Evolutionary conservation across 1,139 yeast species (phyloP).

Genomic region (Scheffersomyces illinoinensis): DNA sequence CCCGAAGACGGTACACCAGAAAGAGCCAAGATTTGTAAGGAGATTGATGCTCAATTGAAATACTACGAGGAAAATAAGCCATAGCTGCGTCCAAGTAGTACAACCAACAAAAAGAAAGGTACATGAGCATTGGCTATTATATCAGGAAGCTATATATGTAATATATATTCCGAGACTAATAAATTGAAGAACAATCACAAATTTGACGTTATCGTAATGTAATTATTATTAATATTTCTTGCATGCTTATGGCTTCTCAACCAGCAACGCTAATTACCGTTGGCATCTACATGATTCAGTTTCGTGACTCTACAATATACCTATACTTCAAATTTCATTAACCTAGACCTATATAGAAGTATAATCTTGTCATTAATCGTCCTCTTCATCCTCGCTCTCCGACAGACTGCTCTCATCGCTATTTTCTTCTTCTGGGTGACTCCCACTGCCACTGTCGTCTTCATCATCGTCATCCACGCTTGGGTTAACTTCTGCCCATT

Average conservation of each 20-base stretch:
- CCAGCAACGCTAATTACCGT: background rate
- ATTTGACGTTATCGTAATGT: too few relatives aligned
- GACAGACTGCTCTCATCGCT: constrained; percentile 25
- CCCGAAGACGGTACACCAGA: constrained; percentile 22
- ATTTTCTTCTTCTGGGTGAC: constrained; percentile 30
- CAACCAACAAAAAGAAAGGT: background rate
- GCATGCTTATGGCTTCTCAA: background rate
- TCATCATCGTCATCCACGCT: constrained; percentile 60
- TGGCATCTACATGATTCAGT: background rate
- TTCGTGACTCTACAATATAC: background rate
- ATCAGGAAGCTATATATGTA: background rate
- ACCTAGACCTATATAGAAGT: background rate
- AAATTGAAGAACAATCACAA: background rate
- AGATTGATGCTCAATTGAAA: constrained; percentile 21
- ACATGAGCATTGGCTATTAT: background rate
- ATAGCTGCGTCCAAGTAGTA: background rate
- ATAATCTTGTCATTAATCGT: background rate
- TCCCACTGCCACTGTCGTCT: constrained; percentile 41
- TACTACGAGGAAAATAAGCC: background rate
- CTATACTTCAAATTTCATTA: background rate
- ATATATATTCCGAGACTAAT: background rate
- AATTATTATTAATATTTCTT: too few relatives aligned
- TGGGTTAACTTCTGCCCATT: constrained; percentile 66
- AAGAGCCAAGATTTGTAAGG: constrained; percentile 24
- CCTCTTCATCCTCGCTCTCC: constrained; percentile 27